Evolutionary conservation across 257 asterid genomes (phyloP), one percentile per base, ranked within the genome.

Genomic region (Solanum phureja): DNA sequence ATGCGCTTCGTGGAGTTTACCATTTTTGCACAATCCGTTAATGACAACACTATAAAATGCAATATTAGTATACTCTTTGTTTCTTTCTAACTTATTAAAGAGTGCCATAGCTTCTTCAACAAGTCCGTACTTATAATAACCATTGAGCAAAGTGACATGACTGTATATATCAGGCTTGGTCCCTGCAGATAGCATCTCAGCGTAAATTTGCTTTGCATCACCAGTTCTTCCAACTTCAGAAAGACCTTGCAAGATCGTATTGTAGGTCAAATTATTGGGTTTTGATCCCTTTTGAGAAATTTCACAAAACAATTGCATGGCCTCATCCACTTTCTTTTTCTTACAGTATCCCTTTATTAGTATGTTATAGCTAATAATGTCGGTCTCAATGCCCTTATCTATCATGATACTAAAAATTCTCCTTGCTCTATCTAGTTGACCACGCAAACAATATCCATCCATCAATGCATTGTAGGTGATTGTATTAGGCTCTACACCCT

Each of bases 251-350:
- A 72, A 18, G 44, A 72, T 31, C 1, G 3, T 71, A 71, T 14
- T 31, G 40, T 31, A 68, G 75, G 21, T 68, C 13, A 68, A 4
- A 13, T 12, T 68, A 68, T 68, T 10, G 33, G 75, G 75, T 3
- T 27, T 66, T 27, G 21, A 27, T 27, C 35, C 19, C 9, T 5
- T 66, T 11, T 24, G 35, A 27, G 1, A 68, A 68, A 68, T 68
- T 68, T 68, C 74, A 68, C 9, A 2, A 24, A 68, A 11, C 35
- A 68, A 27, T 68, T 29, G 38, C 75, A 68, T 68, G 21, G 75
- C 75, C 10, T 68, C 11, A 0, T 0, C 23, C 0, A 68, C 0
- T 29, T 29, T 27, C 37, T 6, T 68, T 29, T 68, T 29, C 37
- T 68, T 68, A 68, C 38, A 29, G 2, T 68, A 68, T 68, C 23